These are phyloP conservation scores for Paratinospora sagittata DNA, from an alignment of 164 flowering plant species.

Conservation along the genomic window DNA sequence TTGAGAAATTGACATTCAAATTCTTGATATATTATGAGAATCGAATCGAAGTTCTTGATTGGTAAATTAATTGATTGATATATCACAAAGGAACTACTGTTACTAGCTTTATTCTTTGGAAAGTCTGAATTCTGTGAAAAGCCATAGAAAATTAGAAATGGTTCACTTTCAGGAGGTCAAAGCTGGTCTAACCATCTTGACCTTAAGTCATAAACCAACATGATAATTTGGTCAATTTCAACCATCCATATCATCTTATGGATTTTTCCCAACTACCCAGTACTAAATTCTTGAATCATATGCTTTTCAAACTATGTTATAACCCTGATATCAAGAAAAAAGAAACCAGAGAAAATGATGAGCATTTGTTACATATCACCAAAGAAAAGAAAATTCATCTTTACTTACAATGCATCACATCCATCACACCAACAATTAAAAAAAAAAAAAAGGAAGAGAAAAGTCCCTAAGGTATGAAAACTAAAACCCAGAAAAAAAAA, in stretches of 20 bases:
- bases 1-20: too few species aligned
- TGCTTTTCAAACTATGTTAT: background rate
- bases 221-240: background rate
- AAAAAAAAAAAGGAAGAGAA: background rate
- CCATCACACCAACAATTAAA: background rate
- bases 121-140: background rate
- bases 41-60: background rate
- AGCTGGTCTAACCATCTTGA: background rate
- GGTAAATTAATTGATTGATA: background rate
- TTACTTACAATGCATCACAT: background rate
- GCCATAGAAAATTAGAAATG: background rate
- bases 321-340: background rate
- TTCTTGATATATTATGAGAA: background rate
- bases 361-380: background rate
- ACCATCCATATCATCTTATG: background rate
- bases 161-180: background rate
- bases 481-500: background rate
- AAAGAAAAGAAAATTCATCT: background rate
- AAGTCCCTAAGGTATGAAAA: background rate
- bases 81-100: too few species aligned
- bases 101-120: background rate
- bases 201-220: background rate
- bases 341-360: background rate
- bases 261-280: background rate
- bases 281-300: background rate